Percentiles rank a stretch among this genome's conserved stretches.
phyloP scores from a whole-genome alignment of 148 eudicot species.

The Vaccinium myrtillus region DNA sequence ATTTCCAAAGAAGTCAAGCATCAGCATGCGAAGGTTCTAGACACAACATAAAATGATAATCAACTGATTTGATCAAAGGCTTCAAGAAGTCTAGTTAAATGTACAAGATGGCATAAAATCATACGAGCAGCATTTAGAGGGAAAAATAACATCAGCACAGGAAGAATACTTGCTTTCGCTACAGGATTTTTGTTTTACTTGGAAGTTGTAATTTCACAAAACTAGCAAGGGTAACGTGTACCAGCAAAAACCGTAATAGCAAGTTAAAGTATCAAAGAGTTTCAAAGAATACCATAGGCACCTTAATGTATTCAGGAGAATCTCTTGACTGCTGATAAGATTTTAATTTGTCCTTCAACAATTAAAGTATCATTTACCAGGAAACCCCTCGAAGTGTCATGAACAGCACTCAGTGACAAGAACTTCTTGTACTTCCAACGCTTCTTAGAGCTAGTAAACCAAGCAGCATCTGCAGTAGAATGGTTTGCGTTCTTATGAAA shows the following conservation, averaged over 20 bases:
- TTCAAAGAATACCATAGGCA: neutral
- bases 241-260: neutral
- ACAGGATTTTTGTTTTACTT: neutral
- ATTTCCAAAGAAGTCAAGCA: too few relatives aligned
- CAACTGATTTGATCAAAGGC: too few relatives aligned
- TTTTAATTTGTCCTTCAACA: neutral
- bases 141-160: too few relatives aligned
- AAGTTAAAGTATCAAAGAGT: too few relatives aligned
- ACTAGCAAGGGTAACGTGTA: neutral
- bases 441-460: neutral
- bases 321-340: neutral
- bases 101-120: too few relatives aligned
- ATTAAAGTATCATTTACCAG: constrained; percentile 1
- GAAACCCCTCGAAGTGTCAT: neutral
- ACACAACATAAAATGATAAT: too few relatives aligned
- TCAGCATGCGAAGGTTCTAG: too few relatives aligned
- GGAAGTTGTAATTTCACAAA: neutral
- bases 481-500: neutral
- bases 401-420: neutral
- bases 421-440: neutral
- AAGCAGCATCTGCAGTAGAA: neutral
- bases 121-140: too few relatives aligned
- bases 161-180: too few relatives aligned
- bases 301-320: neutral
- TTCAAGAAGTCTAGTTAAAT: too few relatives aligned